Base-by-base conservation (phyloP, 352 stramenopile species). In the Phytophthora syringae region DNA sequence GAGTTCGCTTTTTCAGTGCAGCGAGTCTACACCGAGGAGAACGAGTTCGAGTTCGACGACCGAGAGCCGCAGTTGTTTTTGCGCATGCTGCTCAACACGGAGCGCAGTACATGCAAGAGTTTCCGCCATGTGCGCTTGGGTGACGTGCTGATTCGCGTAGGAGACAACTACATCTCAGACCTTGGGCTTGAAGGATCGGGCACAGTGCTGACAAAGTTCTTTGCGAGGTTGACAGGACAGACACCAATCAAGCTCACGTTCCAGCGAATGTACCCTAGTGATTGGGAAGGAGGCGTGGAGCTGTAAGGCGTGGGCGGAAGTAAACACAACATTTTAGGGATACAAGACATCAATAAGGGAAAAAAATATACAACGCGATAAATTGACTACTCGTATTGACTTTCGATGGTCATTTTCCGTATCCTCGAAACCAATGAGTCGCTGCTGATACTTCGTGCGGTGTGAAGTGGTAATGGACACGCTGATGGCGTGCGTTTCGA, bases 1-100 rank as follows among this genome's bases (percentile, higher is more conserved):
- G 83, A 92, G 58, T 92, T 92, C 63, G 83, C 80, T 4, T 92
- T 89, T 42, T 92, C 83, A 18, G 80, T 92, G 40, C 83, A 92
- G 62, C 80, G 79, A 27, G 77, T 92, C 5, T 90, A 89, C 70
- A 61, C 80, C 2, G 78, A 84, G 9, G 70, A 82, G 24, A 74
- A 76, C 24, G 59, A 82, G 32, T 80, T 66, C 21, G 55, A 81
- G 36, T 80, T 76, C 21, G 64, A 75, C 39, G 72, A 79, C n/a
- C 56, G 71, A 32, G 67, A 82, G 24, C 60, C 59, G 22, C 62
- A 79, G 36, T 76, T 90, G 50, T 92, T 82, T 42, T 60, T 92
- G 58, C 80, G 83, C 7, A 90, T 92, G 83, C 71, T 92, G 44
- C 76, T 92, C 22, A 85, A 92, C 63, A 92, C 83, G 50, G 83